Base-by-base conservation (phyloP, 2,329 filamentous ascomycete genomes). In the Hypoxylon sp. region DNA sequence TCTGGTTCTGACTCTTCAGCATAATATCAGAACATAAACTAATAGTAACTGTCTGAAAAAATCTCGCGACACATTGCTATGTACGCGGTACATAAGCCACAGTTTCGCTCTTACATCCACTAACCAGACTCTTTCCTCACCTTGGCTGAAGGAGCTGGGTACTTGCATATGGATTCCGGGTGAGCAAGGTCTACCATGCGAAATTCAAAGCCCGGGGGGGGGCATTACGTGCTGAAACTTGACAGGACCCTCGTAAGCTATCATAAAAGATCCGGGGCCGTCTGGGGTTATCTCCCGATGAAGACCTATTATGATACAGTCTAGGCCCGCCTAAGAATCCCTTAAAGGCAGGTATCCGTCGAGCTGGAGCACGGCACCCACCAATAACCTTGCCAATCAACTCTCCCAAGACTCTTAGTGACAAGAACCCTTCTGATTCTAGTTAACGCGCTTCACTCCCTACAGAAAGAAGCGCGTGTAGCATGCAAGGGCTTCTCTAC, bases 311-410 rank as follows among this genome's bases (percentile, higher is more conserved):
- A 46, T 37, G 13, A 29, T 57, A 32, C 37, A 24, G 62, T 64
- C 48, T 59, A 64, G 62, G 35, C 53, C 46, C 46, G 24, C 59
- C 44, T 17, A 32, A 19, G 29, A 21, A 42, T 35, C 32, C 29
- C 32, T 13, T 42, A 44, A 17, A 32, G 31, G 50, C 17, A 61
- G 29, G 27, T 53, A 24, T 53, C 29, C 31, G 31, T 50, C 19
- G 8, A 48, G 11, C 27, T 35, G 11, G 39, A 19, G 19, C 31
- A 39, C 19, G 10, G 46, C 24, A 24, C n/a, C 39, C 35, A 47
- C 37, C 57, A 46, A 53, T 53, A 5, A n/a, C n/a, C 17, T 17
- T 17, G 37, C n/a, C 3, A n/a, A 44, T 44, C 39, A 44, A 7
- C 2, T 44, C 39, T 17, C 19, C 17, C 17, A 44, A 17, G 39